Conservation (phyloP, 805 yeast genomes). For the Myxozyma melibiosi region DNA sequence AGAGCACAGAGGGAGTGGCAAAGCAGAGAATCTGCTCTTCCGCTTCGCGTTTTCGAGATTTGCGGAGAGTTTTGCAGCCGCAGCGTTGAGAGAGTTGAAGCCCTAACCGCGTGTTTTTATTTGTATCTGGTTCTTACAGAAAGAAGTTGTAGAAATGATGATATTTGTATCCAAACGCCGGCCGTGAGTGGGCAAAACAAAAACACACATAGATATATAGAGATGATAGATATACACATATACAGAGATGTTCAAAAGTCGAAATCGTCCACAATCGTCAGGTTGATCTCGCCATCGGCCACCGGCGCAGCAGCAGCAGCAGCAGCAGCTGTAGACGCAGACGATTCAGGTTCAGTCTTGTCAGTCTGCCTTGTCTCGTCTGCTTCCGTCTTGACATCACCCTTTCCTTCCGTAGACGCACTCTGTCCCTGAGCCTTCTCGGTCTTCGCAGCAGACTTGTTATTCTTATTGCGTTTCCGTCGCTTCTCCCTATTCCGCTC, state of each 20-base stretch:
- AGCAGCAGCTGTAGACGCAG: neutral
- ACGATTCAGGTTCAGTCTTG: neutral
- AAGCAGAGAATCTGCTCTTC: too few species aligned
- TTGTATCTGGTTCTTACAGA: too few species aligned
- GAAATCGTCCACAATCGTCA: conserved; percentile 28
- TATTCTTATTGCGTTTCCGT: conserved; percentile 15
- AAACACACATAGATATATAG: too few species aligned
- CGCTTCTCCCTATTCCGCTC: conserved; percentile 35
- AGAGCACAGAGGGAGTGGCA: too few species aligned
- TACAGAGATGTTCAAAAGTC: neutral
- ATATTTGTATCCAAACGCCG: neutral
- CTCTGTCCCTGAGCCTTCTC: neutral
- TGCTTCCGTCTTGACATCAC: neutral
- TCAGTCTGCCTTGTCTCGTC: conserved; percentile 10
- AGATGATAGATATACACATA: too few species aligned
- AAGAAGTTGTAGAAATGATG: too few species aligned
- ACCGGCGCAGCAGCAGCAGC: conserved; percentile 6
- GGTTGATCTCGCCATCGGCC: conserved; percentile 26
- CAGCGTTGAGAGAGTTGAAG: too few species aligned
- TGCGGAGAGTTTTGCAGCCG: neutral
- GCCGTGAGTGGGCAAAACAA: neutral
- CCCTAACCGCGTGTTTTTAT: too few species aligned
- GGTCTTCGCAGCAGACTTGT: neutral
- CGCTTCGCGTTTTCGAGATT: neutral
- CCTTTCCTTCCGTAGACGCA: neutral